phyloP scores from a whole-genome alignment of 2,329 filamentous ascomycete species.

The Diaporthe humulicola region DNA sequence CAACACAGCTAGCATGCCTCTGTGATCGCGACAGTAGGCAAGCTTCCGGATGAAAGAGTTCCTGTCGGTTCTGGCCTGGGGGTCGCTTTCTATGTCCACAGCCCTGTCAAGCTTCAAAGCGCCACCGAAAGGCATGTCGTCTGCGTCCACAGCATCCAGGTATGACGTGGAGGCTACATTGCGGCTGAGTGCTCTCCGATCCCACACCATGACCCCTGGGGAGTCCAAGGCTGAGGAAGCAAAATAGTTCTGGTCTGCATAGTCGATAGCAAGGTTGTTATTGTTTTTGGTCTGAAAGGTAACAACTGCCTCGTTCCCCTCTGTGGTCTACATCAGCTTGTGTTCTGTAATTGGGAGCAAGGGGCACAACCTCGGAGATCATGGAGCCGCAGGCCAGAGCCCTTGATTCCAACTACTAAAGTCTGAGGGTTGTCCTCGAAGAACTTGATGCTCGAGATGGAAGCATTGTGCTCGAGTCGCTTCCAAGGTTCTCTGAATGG shows the following conservation, averaged over 20 bases:
- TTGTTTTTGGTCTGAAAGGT: slow-evolving; percentile 77
- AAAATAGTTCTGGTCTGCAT: slow-evolving; percentile 85
- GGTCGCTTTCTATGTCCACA: slow-evolving; percentile 66
- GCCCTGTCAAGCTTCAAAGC: slow-evolving; percentile 69
- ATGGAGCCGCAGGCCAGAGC: slow-evolving; percentile 81
- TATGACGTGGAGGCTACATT: slow-evolving; percentile 67
- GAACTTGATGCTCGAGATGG: slow-evolving; percentile 87
- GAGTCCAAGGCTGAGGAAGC: slow-evolving; percentile 83
- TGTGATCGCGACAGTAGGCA: slow-evolving; percentile 73
- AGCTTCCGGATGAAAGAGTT: slow-evolving; percentile 73
- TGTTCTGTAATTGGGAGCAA: background rate
- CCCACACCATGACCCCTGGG: slow-evolving; percentile 83
- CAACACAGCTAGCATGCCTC: slow-evolving; percentile 72
- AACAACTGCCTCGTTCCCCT: slow-evolving; percentile 57
- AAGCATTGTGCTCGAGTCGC: slow-evolving; percentile 74
- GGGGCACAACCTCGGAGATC: slow-evolving; percentile 76
- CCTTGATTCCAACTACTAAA: slow-evolving; percentile 81
- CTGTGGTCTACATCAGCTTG: slow-evolving; percentile 17
- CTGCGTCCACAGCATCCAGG: slow-evolving; percentile 69
- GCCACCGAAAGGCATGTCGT: slow-evolving; percentile 73
- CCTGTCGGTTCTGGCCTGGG: slow-evolving; percentile 61
- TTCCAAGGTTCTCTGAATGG: slow-evolving; percentile 69
- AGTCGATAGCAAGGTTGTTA: slow-evolving; percentile 83
- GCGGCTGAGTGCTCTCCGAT: slow-evolving; percentile 73
- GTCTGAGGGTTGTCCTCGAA: slow-evolving; percentile 83